Base-by-base conservation (phyloP, 768 basidiomycete species). In the Tulasnella sp. region DNA sequence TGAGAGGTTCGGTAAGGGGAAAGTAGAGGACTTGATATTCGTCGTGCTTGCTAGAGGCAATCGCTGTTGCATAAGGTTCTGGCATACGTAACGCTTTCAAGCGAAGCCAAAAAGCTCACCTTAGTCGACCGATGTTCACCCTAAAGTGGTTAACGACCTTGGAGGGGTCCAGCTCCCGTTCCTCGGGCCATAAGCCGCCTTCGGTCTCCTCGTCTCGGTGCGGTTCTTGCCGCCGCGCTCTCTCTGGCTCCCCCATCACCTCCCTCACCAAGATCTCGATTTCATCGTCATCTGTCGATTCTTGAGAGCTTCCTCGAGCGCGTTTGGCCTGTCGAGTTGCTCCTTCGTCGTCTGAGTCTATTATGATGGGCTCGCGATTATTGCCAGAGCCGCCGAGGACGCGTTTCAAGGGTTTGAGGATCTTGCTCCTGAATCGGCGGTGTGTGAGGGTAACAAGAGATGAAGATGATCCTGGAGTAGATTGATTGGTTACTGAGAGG, bases 1-100 rank as follows among this genome's bases (percentile, higher is more conserved):
- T 75, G 51, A 92, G 70, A 4, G 86, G 82, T 1, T 75, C 72
- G 0, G 74, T 76, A 71, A 92, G 77, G 1, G 87, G 85, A 65
- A 92, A 92, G 65, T 82, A 85, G 29, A 96, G 73, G 17, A 94
- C 79, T 68, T 96, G 92, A 67, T 87, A 92, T 46, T 84, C 75
- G 60, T 78, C 72, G 64, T 75, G 67, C 62, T 70, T 38, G 34
- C 34, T 38, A 15, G 15, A 38, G 15, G 7, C 34, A 5, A 38
- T 5, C 15, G 15, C 34, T n/a, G n/a, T n/a, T n/a, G n/a, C n/a
- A n/a, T n/a, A n/a, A n/a, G n/a, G n/a, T n/a, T n/a, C n/a, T n/a
- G n/a, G n/a, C n/a, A n/a, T n/a, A n/a, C n/a, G n/a, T n/a, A n/a
- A n/a, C n/a, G n/a, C n/a, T n/a, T n/a, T n/a, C n/a, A n/a, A n/a